phyloP scores from a whole-genome alignment of 176 grass and related monocot genomes.

The Rhynchospora pubera region DNA sequence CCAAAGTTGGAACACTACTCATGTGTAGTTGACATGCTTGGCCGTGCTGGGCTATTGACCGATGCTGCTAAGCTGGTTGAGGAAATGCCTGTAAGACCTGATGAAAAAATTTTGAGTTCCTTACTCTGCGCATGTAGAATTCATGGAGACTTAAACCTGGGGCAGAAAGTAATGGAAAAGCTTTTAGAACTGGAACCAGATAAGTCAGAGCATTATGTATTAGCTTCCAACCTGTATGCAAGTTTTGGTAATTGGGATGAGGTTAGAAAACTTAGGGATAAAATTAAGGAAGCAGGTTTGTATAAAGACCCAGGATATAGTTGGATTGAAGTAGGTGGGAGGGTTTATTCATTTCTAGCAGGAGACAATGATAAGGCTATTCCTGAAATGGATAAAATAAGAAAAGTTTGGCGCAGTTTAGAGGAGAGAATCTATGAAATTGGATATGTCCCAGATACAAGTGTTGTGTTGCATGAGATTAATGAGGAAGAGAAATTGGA shows the following conservation, averaged over 20 bases:
- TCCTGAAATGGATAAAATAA: constrained; percentile 32
- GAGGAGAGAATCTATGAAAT: constrained; percentile 34
- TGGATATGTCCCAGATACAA: constrained; percentile 38
- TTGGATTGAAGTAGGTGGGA: constrained; percentile 49
- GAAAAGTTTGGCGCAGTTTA: constrained; percentile 30
- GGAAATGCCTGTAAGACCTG: constrained; percentile 43
- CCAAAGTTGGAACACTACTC: constrained; percentile 44
- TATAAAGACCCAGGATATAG: constrained; percentile 56
- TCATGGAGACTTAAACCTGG: constrained; percentile 42
- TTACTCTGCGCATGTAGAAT: constrained; percentile 46
- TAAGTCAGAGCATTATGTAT: constrained; percentile 51
- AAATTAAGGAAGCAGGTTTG: constrained; percentile 36
- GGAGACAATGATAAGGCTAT: constrained; percentile 28
- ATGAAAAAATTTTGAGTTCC: constrained; percentile 41
- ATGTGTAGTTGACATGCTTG: constrained; percentile 45
- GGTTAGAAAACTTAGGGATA: constrained; percentile 41
- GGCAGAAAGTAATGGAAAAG: constrained; percentile 24
- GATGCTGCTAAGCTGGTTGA: constrained; percentile 34
- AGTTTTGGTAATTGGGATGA: constrained; percentile 35
- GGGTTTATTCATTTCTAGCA: constrained; percentile 45
- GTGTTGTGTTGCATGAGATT: constrained; percentile 41
- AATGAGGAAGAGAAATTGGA: constrained; percentile 44
- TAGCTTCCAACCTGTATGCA: constrained; percentile 59
- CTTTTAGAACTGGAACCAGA: constrained; percentile 49
- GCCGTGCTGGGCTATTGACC: constrained; percentile 34